Evolutionary conservation across 176 grass and related monocot species (phyloP).

Genomic region (Poa pratensis): DNA sequence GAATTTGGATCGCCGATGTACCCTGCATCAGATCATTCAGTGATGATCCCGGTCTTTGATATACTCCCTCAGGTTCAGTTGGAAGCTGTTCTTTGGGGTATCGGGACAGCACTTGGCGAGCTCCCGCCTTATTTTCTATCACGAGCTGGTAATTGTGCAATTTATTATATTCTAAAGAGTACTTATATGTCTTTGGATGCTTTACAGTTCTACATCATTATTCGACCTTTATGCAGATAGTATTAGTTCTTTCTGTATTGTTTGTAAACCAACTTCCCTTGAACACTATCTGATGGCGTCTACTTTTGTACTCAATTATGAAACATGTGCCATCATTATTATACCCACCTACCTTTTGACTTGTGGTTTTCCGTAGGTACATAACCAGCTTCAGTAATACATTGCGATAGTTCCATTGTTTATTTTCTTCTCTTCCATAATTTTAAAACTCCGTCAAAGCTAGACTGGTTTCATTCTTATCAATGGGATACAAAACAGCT

Average conservation of each 20-base stretch:
- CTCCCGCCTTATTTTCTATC: slow-evolving; percentile 99
- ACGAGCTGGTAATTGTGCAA: slow-evolving; percentile 71
- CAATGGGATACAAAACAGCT: neutral
- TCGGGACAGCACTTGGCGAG: slow-evolving; percentile 96
- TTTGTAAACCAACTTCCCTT: slow-evolving; percentile 23
- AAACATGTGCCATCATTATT: neutral
- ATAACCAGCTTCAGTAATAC: slow-evolving; percentile 17
- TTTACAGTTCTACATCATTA: neutral
- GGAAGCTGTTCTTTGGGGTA: slow-evolving; percentile 95
- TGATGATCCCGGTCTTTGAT: slow-evolving; percentile 77
- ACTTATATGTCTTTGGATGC: slow-evolving; percentile 27
- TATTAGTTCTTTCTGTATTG: neutral
- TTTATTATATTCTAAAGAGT: slow-evolving; percentile 11
- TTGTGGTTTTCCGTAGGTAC: neutral
- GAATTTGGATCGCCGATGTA: slow-evolving; percentile 82
- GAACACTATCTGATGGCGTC: neutral
- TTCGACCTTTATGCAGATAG: neutral
- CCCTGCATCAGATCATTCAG: slow-evolving; percentile 58
- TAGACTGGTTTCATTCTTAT: neutral
- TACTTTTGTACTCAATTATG: neutral
- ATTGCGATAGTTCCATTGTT: neutral
- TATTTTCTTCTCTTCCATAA: neutral
- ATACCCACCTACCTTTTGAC: neutral
- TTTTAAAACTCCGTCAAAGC: neutral
- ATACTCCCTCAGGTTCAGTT: slow-evolving; percentile 92